phyloP scores from a whole-genome alignment of 306 rosid genomes.

The Sechiopsis laciniata region DNA sequence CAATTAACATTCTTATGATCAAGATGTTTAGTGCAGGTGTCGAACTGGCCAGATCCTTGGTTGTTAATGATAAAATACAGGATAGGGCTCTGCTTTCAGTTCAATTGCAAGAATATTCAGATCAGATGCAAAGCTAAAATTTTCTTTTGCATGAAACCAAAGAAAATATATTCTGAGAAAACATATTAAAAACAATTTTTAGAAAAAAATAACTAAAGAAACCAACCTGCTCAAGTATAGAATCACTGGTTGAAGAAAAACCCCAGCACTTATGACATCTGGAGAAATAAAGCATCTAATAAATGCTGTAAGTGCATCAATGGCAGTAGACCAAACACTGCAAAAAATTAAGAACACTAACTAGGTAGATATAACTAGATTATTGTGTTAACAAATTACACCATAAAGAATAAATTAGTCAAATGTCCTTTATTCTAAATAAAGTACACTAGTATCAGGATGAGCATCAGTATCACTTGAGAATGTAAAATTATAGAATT shows the following conservation, averaged over 20 bases:
- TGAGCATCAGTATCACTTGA: not conserved
- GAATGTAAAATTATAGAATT: too few species aligned
- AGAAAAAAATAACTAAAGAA: not conserved
- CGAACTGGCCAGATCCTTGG: constrained; percentile 53
- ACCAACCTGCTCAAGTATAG: constrained; percentile 75
- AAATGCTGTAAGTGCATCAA: constrained; percentile 84
- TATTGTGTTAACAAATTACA: not conserved
- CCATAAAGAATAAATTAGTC: not conserved
- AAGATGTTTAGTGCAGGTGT: constrained; percentile 63
- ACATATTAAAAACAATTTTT: not conserved
- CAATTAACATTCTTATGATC: constrained; percentile 60
- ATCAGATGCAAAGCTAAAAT: constrained; percentile 17
- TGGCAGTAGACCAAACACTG: constrained; percentile 94
- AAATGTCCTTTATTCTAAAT: not conserved
- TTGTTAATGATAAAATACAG: constrained; percentile 27
- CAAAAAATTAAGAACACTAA: constrained; percentile 25
- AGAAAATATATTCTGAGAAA: not conserved
- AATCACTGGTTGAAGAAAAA: constrained; percentile 88
- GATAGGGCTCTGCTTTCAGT: constrained; percentile 73
- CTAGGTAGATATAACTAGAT: constrained; percentile 3
- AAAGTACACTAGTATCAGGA: not conserved
- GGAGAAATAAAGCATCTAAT: constrained; percentile 67
- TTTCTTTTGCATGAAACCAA: not conserved
- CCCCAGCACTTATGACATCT: constrained; percentile 43
- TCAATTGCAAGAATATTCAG: constrained; percentile 22